Percentiles rank a stretch among this genome's conserved stretches.
Conservation (phyloP, 148 eudicot genomes). For the Diospyros lotus region DNA sequence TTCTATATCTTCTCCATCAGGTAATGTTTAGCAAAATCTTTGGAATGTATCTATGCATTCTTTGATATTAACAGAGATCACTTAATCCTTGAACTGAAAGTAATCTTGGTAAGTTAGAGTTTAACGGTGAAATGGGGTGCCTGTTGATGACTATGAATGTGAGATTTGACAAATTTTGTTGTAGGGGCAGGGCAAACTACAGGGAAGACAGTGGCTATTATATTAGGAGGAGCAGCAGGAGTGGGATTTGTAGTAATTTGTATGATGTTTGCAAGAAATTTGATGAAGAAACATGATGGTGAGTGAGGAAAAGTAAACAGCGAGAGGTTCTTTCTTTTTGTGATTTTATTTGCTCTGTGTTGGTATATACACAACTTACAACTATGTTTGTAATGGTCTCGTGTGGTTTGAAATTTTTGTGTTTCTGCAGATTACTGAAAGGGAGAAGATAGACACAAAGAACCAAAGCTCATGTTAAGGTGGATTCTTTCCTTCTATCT, state of each 20-base stretch:
- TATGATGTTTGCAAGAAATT: conserved; percentile 63
- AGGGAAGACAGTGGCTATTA: conserved; percentile 89
- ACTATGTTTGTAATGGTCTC: not conserved
- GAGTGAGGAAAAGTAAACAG: conserved; percentile 11
- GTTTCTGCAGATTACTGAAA: conserved; percentile 63
- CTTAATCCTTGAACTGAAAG: no score
- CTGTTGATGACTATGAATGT: no score
- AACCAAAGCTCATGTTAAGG: conserved; percentile 27
- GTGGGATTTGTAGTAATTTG: conserved; percentile 77
- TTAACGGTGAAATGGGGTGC: no score
- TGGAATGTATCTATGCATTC: not conserved
- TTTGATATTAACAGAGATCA: not conserved
- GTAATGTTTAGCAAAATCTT: conserved; percentile 20
- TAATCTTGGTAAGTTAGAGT: no score
- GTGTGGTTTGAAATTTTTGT: conserved; percentile 12
- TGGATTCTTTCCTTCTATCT: conserved; percentile 26
- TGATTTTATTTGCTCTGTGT: no score
- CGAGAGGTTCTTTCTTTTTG: not conserved
- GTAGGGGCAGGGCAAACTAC: conserved; percentile 66
- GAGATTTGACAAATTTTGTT: not conserved
- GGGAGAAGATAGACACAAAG: conserved; percentile 23
- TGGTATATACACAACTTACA: no score
- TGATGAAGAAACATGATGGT: conserved; percentile 87
- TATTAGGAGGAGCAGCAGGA: conserved; percentile 89
- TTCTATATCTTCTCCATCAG: conserved; percentile 39